A percentile compares a stretch with the other conserved stretches of the same genome.
phyloP scores from a whole-genome alignment of 176 grass and related monocot genomes.

The Typha latifolia region DNA sequence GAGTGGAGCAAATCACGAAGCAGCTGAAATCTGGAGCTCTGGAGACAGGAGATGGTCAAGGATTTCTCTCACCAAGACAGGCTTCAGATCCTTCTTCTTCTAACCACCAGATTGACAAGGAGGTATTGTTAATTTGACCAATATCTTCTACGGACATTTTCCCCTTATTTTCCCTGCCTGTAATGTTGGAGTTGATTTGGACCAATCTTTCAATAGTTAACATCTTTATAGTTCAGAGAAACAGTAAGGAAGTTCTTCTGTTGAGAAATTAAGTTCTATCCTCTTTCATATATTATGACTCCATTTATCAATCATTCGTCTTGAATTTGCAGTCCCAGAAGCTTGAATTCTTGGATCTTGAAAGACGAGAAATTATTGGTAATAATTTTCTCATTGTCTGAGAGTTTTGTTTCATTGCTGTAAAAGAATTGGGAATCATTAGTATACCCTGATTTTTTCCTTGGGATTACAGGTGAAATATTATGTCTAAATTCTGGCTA shows the following conservation, averaged over 20 bases:
- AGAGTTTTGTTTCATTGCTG: no score
- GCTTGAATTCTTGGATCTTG: conserved; percentile 55
- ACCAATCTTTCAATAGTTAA: no score
- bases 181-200: no score
- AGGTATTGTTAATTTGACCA: conserved; percentile 31
- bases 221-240: no score
- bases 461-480: conserved; percentile 59
- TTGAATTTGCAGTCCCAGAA: conserved; percentile 30
- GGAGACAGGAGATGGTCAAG: conserved; percentile 36
- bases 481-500: conserved; percentile 63
- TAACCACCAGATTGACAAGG: conserved; percentile 32
- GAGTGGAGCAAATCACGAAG: conserved; percentile 82
- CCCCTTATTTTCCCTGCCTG: no score
- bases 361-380: conserved; percentile 90
- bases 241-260: no score
- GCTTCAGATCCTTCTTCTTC: conserved; percentile 27
- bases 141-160: no score
- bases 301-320: background rate
- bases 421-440: background rate
- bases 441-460: background rate
- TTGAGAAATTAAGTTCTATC: no score
- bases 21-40: conserved; percentile 45
- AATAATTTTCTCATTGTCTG: background rate
- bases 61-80: conserved; percentile 27
- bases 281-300: no score